phyloP scores from a whole-genome alignment of 2,329 filamentous ascomycete species.

The Xylaria polymorpha region DNA sequence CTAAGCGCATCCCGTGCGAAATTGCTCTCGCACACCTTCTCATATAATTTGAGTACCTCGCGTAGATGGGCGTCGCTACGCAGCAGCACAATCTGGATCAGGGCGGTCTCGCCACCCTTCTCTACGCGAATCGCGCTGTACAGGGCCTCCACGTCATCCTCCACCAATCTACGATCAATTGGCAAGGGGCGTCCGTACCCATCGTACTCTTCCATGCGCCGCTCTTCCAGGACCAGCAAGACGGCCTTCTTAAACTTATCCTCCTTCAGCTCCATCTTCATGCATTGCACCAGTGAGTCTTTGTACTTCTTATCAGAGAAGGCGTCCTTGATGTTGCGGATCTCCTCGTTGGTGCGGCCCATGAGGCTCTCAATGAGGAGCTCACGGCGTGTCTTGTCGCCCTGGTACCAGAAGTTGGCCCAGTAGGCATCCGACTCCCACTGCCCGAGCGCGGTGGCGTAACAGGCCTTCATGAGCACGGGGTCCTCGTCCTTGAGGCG shows the following conservation, averaged over 20 bases:
- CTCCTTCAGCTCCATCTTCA: slow-evolving; percentile 91
- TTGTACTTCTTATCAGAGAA: slow-evolving; percentile 94
- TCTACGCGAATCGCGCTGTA: slow-evolving; percentile 75
- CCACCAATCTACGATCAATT: slow-evolving; percentile 69
- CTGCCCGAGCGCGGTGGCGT: slow-evolving; percentile 85
- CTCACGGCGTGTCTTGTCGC: slow-evolving; percentile 84
- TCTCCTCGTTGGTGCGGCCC: slow-evolving; percentile 89
- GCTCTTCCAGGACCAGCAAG: slow-evolving; percentile 82
- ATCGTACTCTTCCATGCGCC: slow-evolving; percentile 84
- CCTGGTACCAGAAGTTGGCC: slow-evolving; percentile 98
- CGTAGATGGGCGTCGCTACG: slow-evolving; percentile 84
- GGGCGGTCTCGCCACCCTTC: slow-evolving; percentile 85
- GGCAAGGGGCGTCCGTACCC: slow-evolving; percentile 67
- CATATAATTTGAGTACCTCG: slow-evolving; percentile 82
- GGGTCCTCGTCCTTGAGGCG: slow-evolving; percentile 78
- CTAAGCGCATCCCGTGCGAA: slow-evolving; percentile 88
- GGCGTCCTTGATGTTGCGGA: slow-evolving; percentile 83
- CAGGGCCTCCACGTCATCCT: slow-evolving; percentile 78
- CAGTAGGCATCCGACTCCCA: slow-evolving; percentile 98
- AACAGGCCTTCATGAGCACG: slow-evolving; percentile 89
- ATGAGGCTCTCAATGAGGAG: slow-evolving; percentile 93
- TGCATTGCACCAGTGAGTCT: slow-evolving; percentile 83
- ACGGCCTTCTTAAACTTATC: slow-evolving; percentile 96
- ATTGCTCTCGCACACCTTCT: slow-evolving; percentile 77
- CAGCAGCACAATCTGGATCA: slow-evolving; percentile 85